Evolutionary conservation across 148 eudicot species (phyloP).

Genomic region (Polygonum maritimum): DNA sequence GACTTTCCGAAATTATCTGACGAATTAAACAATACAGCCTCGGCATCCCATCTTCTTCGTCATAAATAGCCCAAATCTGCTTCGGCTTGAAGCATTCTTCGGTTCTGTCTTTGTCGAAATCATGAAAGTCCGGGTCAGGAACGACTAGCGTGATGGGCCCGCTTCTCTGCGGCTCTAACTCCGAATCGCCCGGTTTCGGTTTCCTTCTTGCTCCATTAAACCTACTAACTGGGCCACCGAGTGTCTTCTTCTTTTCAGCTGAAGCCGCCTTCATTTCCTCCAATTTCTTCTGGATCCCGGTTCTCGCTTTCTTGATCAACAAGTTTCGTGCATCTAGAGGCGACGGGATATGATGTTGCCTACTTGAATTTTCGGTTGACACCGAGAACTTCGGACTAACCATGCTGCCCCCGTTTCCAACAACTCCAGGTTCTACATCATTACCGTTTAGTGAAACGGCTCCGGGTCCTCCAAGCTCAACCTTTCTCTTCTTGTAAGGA

Average conservation of each 20-base stretch:
- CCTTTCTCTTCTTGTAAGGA: slow-evolving; percentile 67
- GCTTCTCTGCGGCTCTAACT: slow-evolving; percentile 36
- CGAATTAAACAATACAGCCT: slow-evolving; percentile 92
- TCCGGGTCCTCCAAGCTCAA: slow-evolving; percentile 30
- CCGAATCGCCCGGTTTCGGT: slow-evolving; percentile 15
- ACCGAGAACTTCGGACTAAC: slow-evolving; percentile 21
- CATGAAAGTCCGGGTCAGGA: slow-evolving; percentile 96
- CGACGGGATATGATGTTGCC: slow-evolving; percentile 33
- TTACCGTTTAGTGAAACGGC: slow-evolving; percentile 18
- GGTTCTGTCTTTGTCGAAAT: slow-evolving; percentile 86
- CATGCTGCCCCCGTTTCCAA: slow-evolving; percentile 32
- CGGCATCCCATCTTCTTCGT: slow-evolving; percentile 99
- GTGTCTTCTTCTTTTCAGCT: slow-evolving; percentile 14
- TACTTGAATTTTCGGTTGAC: slow-evolving; percentile 8
- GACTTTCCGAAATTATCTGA: slow-evolving; percentile 61
- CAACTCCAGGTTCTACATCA: slow-evolving; percentile 29
- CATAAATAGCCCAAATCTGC: slow-evolving; percentile 98
- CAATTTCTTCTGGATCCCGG: slow-evolving; percentile 44
- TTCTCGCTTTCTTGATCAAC: slow-evolving; percentile 69
- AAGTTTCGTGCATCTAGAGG: slow-evolving; percentile 56
- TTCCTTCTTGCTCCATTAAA: slow-evolving; percentile 24
- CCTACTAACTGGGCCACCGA: slow-evolving; percentile 22
- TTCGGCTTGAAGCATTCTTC: slow-evolving; percentile 91
- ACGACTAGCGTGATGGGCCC: slow-evolving; percentile 66
- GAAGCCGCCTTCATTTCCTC: slow-evolving; percentile 42